A percentile compares a stretch with the other conserved stretches of the same genome.
Evolutionary conservation across 352 stramenopile species (phyloP).

Genomic region (Globisporangium camurandrum): DNA sequence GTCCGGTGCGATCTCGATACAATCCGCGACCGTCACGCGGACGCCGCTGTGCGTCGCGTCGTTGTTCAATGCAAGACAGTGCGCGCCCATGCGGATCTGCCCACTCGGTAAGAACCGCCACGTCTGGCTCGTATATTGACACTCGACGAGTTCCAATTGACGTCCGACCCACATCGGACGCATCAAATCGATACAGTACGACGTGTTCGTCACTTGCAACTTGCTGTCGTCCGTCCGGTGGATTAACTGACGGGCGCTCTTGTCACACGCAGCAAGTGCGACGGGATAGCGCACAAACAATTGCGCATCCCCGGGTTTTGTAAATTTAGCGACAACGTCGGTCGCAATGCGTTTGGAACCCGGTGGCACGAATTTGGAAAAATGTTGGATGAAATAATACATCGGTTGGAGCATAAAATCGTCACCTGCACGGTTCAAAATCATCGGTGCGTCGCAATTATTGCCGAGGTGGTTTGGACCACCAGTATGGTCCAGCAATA

Average conservation of each 20-base stretch:
- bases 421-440: slow-evolving; percentile 54
- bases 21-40: slow-evolving; percentile 46
- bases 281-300: slow-evolving; percentile 55
- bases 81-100: slow-evolving; percentile 48
- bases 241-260: slow-evolving; percentile 52
- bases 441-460: slow-evolving; percentile 70
- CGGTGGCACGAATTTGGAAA: slow-evolving; percentile 80
- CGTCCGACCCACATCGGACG: slow-evolving; percentile 35
- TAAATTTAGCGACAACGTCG: slow-evolving; percentile 36
- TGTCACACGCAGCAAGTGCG: slow-evolving; percentile 52
- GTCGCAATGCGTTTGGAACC: slow-evolving; percentile 65
- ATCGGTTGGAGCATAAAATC: slow-evolving; percentile 81
- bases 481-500: slow-evolving; percentile 81
- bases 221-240: slow-evolving; percentile 60
- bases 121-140: slow-evolving; percentile 51
- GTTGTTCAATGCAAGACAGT: slow-evolving; percentile 66
- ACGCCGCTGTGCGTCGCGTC: slow-evolving; percentile 43
- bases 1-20: slow-evolving; percentile 24
- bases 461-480: slow-evolving; percentile 87
- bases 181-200: slow-evolving; percentile 45
- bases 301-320: slow-evolving; percentile 49
- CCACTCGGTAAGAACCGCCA: slow-evolving; percentile 47
- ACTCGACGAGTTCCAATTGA: slow-evolving; percentile 60
- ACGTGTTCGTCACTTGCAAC: slow-evolving; percentile 50
- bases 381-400: slow-evolving; percentile 90